phyloP scores from a whole-genome alignment of 169 alveolate genomes.

The Eimeria tenella region DNA sequence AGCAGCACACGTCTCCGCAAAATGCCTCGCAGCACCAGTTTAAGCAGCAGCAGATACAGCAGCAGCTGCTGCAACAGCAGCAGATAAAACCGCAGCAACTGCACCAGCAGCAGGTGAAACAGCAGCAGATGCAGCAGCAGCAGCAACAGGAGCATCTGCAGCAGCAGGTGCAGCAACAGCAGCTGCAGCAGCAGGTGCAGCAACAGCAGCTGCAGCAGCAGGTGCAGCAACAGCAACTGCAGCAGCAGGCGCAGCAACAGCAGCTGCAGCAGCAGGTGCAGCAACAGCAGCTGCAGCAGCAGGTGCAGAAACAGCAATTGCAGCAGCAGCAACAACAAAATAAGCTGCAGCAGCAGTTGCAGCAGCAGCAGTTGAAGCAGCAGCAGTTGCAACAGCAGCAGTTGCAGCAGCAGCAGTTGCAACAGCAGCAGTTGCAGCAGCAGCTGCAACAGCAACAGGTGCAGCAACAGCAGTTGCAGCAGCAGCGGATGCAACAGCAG shows the following conservation, averaged over 20 bases:
- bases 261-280: not conserved
- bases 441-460: not conserved
- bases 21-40: not conserved
- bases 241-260: not conserved
- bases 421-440: not conserved
- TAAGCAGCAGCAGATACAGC: not conserved
- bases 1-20: not conserved
- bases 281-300: not conserved
- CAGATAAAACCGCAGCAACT: not conserved
- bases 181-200: not conserved
- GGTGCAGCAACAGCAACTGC: not conserved
- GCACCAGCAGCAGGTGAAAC: not conserved
- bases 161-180: too few species aligned
- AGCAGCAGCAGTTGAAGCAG: not conserved
- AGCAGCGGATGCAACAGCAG: not conserved
- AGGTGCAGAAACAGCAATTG: too few species aligned
- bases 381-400: too few species aligned
- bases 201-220: not conserved
- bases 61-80: not conserved
- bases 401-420: not conserved
- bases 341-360: not conserved
- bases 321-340: not conserved
- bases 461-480: constrained; percentile 4
- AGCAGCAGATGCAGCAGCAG: constrained; percentile 26
- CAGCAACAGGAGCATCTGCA: not conserved